Percentiles rank a stretch among this genome's conserved stretches.
These are phyloP conservation scores for Corchorus capsularis DNA, from an alignment of 345 rosid species.

Conservation along the genomic window DNA sequence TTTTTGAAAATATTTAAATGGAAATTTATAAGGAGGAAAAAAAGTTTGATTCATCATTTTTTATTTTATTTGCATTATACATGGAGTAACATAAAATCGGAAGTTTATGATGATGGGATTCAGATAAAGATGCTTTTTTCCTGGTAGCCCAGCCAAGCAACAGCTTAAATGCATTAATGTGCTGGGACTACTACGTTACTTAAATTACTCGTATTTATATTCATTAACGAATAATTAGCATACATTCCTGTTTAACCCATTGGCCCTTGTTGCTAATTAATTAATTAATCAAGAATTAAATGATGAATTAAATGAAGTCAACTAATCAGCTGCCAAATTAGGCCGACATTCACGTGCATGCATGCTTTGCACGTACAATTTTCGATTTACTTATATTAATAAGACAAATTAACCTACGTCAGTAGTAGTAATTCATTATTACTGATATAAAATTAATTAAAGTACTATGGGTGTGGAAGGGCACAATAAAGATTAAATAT, in stretches of 20 bases:
- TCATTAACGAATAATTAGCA: constrained; percentile 20
- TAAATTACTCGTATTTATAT: background rate
- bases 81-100: background rate
- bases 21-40: no score
- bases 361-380: constrained; percentile 33
- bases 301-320: constrained; percentile 28
- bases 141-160: constrained; percentile 18
- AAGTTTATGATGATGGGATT: background rate
- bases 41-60: no score
- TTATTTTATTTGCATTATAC: background rate
- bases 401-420: no score
- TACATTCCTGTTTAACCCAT: constrained; percentile 17
- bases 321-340: constrained; percentile 38
- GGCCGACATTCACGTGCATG: constrained; percentile 58
- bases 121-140: background rate
- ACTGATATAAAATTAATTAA: no score
- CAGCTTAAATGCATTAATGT: background rate
- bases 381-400: background rate
- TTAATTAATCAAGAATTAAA: background rate
- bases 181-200: background rate
- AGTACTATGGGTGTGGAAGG: no score
- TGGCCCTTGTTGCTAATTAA: background rate
- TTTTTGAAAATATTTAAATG: no score
- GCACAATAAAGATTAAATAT: no score
- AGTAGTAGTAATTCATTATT: no score